phyloP scores from a whole-genome alignment of 768 basidiomycete genomes.

The Pholiota microspora region DNA sequence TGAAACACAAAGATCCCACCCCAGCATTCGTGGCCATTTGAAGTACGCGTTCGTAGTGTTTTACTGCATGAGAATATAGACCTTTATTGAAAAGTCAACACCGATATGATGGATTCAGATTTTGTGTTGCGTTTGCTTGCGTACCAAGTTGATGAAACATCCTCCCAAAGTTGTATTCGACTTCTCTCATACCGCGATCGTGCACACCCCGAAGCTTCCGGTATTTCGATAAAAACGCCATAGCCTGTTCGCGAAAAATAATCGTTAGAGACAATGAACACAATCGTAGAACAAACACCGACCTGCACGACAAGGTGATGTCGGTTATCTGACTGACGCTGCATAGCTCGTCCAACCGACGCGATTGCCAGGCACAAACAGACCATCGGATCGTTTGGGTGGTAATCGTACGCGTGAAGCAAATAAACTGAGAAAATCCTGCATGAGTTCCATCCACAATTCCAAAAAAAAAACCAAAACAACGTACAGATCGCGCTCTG shows the following conservation, averaged over 20 bases:
- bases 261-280: not conserved
- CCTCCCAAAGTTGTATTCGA: constrained; percentile 92
- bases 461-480: not conserved
- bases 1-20: constrained; percentile 24
- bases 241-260: constrained; percentile 37
- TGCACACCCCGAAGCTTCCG: constrained; percentile 54
- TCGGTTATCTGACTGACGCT: constrained; percentile 91
- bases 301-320: constrained; percentile 83
- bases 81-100: constrained; percentile 41
- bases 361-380: constrained; percentile 82
- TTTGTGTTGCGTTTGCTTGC: constrained; percentile 13
- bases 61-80: constrained; percentile 75
- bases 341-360: constrained; percentile 88
- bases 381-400: constrained; percentile 80
- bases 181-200: constrained; percentile 56
- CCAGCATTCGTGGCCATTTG: constrained; percentile 49
- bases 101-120: not conserved
- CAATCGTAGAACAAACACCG: constrained; percentile 3
- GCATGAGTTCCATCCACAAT: not conserved
- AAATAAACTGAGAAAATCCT: constrained; percentile 71
- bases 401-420: constrained; percentile 84
- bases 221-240: constrained; percentile 85
- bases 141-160: constrained; percentile 91
- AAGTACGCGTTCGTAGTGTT: constrained; percentile 80
- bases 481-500: constrained; percentile 87